Evolutionary conservation across 139 green algal species (phyloP).

Genomic region (Closterium sp.): DNA sequence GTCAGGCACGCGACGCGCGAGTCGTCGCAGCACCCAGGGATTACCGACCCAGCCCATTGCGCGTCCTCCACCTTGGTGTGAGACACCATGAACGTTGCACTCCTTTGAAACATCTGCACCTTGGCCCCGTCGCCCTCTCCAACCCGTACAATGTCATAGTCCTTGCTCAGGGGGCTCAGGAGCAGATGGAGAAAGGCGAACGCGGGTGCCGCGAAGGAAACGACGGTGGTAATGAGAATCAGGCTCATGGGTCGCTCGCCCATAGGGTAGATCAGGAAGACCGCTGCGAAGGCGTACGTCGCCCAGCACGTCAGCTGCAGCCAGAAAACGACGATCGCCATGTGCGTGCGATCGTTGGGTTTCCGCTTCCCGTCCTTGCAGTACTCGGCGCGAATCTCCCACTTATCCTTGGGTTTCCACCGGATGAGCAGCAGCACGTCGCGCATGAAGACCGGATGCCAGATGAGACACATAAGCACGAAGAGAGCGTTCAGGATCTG

Average conservation of each 20-base stretch:
- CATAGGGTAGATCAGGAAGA: slow-evolving; percentile 26
- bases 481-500: slow-evolving; percentile 43
- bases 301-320: slow-evolving; percentile 34
- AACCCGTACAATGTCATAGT: background rate
- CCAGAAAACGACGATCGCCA: slow-evolving; percentile 31
- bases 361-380: slow-evolving; percentile 29
- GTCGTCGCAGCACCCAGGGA: slow-evolving; percentile 15
- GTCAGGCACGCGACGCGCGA: background rate
- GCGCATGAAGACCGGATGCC: slow-evolving; percentile 24
- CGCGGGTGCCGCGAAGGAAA: background rate
- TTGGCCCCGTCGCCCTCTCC: background rate
- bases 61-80: background rate
- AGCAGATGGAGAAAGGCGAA: slow-evolving; percentile 18
- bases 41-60: slow-evolving; percentile 13
- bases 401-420: slow-evolving; percentile 14
- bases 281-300: slow-evolving; percentile 27
- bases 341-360: slow-evolving; percentile 45
- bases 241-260: slow-evolving; percentile 1
- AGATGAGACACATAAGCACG: slow-evolving; percentile 33
- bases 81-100: background rate
- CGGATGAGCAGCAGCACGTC: background rate
- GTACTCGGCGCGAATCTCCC: slow-evolving; percentile 26
- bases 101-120: background rate
- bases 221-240: background rate
- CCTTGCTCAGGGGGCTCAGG: slow-evolving; percentile 23